Evolutionary conservation across 2,329 filamentous ascomycete species (phyloP).

Genomic region (Ilyonectria mors-panacis): DNA sequence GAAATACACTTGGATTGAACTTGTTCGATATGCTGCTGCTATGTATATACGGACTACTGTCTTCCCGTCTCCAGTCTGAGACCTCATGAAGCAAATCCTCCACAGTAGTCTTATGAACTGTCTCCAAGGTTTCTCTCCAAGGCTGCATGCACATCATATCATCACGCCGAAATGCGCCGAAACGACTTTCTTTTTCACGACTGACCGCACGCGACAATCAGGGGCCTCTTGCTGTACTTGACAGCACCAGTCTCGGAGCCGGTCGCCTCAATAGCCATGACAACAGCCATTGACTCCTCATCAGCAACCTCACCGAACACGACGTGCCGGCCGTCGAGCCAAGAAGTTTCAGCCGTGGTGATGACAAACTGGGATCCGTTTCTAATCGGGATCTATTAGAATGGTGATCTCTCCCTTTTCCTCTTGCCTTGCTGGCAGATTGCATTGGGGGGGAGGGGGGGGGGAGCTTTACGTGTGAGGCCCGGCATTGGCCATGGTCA

Average conservation of each 20-base stretch:
- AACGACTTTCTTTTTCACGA: slow-evolving; percentile 53
- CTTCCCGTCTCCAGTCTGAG: too few species aligned
- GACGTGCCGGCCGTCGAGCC: slow-evolving; percentile 87
- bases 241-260: slow-evolving; percentile 69
- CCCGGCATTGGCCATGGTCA: slow-evolving; percentile 96
- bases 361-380: slow-evolving; percentile 99
- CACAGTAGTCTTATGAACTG: too few species aligned
- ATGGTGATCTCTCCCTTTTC: too few species aligned
- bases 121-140: too few species aligned
- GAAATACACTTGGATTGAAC: too few species aligned
- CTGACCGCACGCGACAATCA: slow-evolving; percentile 69
- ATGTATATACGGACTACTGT: too few species aligned
- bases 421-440: background rate
- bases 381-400: slow-evolving; percentile 67
- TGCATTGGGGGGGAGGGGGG: too few species aligned
- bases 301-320: slow-evolving; percentile 84
- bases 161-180: too few species aligned
- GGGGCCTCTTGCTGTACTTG: slow-evolving; percentile 70
- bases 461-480: slow-evolving; percentile 82
- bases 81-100: too few species aligned
- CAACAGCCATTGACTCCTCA: slow-evolving; percentile 63
- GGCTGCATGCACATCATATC: too few species aligned
- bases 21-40: too few species aligned
- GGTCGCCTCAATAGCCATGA: slow-evolving; percentile 74
- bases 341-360: slow-evolving; percentile 91